A percentile compares a stretch with the other conserved stretches of the same genome.
phyloP scores from a whole-genome alignment of 306 rosid genomes.

The Citrullus colocynthis region DNA sequence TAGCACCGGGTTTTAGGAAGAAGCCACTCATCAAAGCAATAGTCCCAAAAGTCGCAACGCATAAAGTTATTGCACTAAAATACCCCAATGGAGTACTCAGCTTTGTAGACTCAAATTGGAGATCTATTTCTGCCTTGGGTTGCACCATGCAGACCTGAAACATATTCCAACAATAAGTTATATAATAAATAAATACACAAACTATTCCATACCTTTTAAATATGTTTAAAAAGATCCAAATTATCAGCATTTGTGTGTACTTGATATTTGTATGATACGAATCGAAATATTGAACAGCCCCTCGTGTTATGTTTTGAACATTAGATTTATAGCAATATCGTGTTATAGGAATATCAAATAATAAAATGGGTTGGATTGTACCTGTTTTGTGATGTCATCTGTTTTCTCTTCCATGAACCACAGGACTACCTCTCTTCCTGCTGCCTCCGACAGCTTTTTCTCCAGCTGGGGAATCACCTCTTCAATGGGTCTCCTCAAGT shows the following conservation, averaged over 20 bases:
- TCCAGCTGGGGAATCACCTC: slow-evolving; percentile 81
- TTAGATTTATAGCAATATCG: neutral
- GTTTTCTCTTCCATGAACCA: slow-evolving; percentile 90
- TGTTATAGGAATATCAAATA: no score
- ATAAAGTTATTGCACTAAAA: slow-evolving; percentile 47
- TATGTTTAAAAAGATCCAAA: neutral
- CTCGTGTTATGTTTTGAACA: no score
- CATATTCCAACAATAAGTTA: neutral
- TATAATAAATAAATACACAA: neutral
- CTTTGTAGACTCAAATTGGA: slow-evolving; percentile 68
- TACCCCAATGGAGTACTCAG: slow-evolving; percentile 76
- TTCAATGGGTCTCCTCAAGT: slow-evolving; percentile 77
- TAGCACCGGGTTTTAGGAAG: slow-evolving; percentile 83
- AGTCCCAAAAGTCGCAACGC: slow-evolving; percentile 78
- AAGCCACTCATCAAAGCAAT: slow-evolving; percentile 86
- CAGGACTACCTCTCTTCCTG: slow-evolving; percentile 63
- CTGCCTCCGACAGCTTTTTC: slow-evolving; percentile 70
- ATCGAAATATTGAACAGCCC: no score
- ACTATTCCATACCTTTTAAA: neutral
- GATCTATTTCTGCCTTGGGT: slow-evolving; percentile 93
- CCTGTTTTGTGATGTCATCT: slow-evolving; percentile 77
- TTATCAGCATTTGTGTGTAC: neutral
- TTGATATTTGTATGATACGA: neutral
- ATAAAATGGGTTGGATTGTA: slow-evolving; percentile 5
- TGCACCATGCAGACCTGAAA: slow-evolving; percentile 80